phyloP scores from a whole-genome alignment of 768 basidiomycete genomes.

The Termitomyces sp. region DNA sequence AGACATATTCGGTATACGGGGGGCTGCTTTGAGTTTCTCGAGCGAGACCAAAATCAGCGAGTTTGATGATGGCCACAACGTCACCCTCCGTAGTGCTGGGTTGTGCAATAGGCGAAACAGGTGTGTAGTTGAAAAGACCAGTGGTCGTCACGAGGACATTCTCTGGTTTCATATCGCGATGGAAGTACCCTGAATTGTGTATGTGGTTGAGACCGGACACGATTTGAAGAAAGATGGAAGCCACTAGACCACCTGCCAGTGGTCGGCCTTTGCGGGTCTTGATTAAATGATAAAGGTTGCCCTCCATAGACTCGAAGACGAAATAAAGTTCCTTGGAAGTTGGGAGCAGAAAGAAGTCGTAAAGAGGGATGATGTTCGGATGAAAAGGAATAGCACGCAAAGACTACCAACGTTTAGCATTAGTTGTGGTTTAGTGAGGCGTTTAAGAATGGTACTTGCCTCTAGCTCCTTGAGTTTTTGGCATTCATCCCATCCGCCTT shows the following conservation, averaged over 20 bases:
- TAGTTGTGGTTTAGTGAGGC: slow-evolving; percentile 8
- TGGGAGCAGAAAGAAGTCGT: slow-evolving; percentile 98
- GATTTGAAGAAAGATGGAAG: slow-evolving; percentile 92
- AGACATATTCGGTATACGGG: slow-evolving; percentile 98
- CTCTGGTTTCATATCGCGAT: slow-evolving; percentile 99
- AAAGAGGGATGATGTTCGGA: slow-evolving; percentile 96
- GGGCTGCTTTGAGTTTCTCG: slow-evolving; percentile 82
- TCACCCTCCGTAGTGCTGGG: slow-evolving; percentile 73
- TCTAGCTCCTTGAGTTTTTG: slow-evolving; percentile 92
- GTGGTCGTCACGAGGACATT: slow-evolving; percentile 98
- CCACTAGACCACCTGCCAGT: slow-evolving; percentile 94
- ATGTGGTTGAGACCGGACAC: slow-evolving; percentile 89
- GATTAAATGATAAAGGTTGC: slow-evolving; percentile 98
- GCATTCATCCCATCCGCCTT: slow-evolving; percentile 98
- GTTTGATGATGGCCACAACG: slow-evolving; percentile 94
- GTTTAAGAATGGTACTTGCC: slow-evolving; percentile 39
- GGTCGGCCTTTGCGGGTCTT: slow-evolving; percentile 93
- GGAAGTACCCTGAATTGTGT: slow-evolving; percentile 90
- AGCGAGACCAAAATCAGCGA: slow-evolving; percentile 97
- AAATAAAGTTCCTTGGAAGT: slow-evolving; percentile 96
- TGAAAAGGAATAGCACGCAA: slow-evolving; percentile 92
- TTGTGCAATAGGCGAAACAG: slow-evolving; percentile 64
- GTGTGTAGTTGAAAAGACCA: slow-evolving; percentile 86
- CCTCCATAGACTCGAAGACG: slow-evolving; percentile 99
- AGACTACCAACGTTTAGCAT: slow-evolving; percentile 51